These are phyloP conservation scores for Alternaria sp. DNA, from an alignment of 2,329 filamentous ascomycete genomes.

Conservation along the genomic window DNA sequence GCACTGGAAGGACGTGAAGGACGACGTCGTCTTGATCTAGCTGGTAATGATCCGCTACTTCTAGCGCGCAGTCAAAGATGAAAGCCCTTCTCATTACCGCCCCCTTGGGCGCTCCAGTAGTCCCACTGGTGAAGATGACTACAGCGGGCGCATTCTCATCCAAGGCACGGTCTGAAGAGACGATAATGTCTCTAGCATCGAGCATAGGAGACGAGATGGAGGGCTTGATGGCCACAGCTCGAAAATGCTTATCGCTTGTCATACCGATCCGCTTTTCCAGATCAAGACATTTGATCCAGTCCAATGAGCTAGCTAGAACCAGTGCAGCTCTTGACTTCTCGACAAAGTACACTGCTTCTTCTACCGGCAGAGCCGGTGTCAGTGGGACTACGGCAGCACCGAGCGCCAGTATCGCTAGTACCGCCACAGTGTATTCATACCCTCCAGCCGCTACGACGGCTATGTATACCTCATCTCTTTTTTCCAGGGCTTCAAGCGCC, in stretches of 20 bases:
- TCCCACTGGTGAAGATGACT: constrained; percentile 59
- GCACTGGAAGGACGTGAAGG: constrained; percentile 48
- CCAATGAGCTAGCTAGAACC: constrained; percentile 50
- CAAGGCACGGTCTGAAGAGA: constrained; percentile 53
- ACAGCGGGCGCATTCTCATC: constrained; percentile 53
- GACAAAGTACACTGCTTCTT: constrained; percentile 57
- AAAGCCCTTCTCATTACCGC: constrained; percentile 56
- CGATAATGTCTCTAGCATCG: constrained; percentile 45
- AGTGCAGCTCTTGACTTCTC: constrained; percentile 51
- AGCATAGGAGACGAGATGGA: constrained; percentile 43
- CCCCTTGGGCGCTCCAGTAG: constrained; percentile 57
- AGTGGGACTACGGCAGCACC: constrained; percentile 59
- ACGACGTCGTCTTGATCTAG: constrained; percentile 44
- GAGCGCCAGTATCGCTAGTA: constrained; percentile 57
- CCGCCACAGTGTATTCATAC: constrained; percentile 59
- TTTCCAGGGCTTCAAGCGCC: constrained; percentile 39
- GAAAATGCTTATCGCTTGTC: constrained; percentile 44
- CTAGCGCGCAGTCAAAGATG: constrained; percentile 46
- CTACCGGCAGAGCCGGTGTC: constrained; percentile 51
- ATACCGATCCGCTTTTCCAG: constrained; percentile 37
- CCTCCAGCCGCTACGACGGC: constrained; percentile 57
- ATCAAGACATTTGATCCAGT: constrained; percentile 40
- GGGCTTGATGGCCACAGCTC: constrained; percentile 49
- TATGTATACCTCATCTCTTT: constrained; percentile 54
- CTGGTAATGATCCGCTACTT: constrained; percentile 45